phyloP scores from a whole-genome alignment of 192 early-diverging fungal genomes.

The Chytriomyces hyalinus region DNA sequence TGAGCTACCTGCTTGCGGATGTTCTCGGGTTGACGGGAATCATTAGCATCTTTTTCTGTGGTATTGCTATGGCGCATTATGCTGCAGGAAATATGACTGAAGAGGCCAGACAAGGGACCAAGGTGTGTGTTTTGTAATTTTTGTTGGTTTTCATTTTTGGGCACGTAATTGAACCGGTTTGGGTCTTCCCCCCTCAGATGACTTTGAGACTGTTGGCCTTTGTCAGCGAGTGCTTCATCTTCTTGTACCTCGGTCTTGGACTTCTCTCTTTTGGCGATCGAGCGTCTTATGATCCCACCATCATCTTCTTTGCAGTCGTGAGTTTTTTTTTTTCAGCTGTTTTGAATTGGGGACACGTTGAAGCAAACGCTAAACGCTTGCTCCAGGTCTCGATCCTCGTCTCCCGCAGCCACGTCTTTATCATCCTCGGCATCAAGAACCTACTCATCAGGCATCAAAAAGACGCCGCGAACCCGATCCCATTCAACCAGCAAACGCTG shows the following conservation, averaged over 20 bases:
- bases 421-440: conserved; percentile 53
- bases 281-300: conserved; percentile 51
- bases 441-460: conserved; percentile 40
- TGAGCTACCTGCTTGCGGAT: conserved; percentile 61
- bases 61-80: conserved; percentile 66
- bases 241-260: conserved; percentile 66
- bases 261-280: conserved; percentile 59
- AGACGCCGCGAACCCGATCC: conserved; percentile 38
- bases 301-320: conserved; percentile 57
- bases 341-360: background rate
- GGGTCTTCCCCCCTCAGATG: conserved; percentile 31
- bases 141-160: background rate
- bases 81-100: conserved; percentile 55
- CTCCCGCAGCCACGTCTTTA: conserved; percentile 61
- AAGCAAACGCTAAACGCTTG: background rate
- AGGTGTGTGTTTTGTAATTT: conserved; percentile 41
- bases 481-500: conserved; percentile 56
- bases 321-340: conserved; percentile 15
- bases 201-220: conserved; percentile 55
- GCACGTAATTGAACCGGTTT: background rate
- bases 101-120: conserved; percentile 42
- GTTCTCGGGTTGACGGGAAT: conserved; percentile 61
- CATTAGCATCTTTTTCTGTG: conserved; percentile 65
- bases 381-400: conserved; percentile 57
- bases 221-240: conserved; percentile 64